phyloP scores from a whole-genome alignment of 2,329 filamentous ascomycete species.

The Ampelomyces quisqualis region DNA sequence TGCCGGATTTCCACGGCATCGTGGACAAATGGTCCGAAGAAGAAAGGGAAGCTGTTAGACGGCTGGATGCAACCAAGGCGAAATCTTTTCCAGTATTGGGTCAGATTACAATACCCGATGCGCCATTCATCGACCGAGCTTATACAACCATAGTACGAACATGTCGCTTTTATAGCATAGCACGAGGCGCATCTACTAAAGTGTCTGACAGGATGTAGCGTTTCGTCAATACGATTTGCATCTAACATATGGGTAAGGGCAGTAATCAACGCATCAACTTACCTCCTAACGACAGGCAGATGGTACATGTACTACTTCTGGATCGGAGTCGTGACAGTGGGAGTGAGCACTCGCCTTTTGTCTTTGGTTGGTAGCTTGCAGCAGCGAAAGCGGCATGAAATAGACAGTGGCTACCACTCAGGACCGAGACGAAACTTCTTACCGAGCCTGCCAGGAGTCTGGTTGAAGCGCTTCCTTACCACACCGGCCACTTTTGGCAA shows the following conservation, averaged over 20 bases:
- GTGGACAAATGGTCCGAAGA: constrained; percentile 26
- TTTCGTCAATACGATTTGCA: constrained; percentile 34
- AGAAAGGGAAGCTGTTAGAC: constrained; percentile 15
- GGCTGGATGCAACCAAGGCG: constrained; percentile 24
- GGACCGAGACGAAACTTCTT: background rate
- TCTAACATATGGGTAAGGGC: constrained; percentile 30
- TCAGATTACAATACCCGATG: constrained; percentile 26
- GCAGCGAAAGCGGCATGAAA: constrained; percentile 9
- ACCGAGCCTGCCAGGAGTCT: constrained; percentile 8
- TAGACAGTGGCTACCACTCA: background rate
- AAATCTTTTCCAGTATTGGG: constrained; percentile 15
- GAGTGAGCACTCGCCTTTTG: constrained; percentile 24
- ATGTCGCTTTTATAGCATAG: background rate
- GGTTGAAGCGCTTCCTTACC: constrained; percentile 41
- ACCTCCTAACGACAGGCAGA: constrained; percentile 10
- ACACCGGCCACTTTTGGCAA: constrained; percentile 48
- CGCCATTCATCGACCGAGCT: constrained; percentile 25
- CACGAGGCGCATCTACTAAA: background rate
- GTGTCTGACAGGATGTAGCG: constrained; percentile 25
- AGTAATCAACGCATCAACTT: background rate
- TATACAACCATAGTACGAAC: constrained; percentile 32
- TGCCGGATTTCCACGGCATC: constrained; percentile 29
- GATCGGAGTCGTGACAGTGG: constrained; percentile 28
- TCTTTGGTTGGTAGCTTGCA: constrained; percentile 15
- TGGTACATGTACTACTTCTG: constrained; percentile 40